These are phyloP conservation scores for Esteya vermicola DNA, from an alignment of 2,329 filamentous ascomycete species.

Conservation along the genomic window DNA sequence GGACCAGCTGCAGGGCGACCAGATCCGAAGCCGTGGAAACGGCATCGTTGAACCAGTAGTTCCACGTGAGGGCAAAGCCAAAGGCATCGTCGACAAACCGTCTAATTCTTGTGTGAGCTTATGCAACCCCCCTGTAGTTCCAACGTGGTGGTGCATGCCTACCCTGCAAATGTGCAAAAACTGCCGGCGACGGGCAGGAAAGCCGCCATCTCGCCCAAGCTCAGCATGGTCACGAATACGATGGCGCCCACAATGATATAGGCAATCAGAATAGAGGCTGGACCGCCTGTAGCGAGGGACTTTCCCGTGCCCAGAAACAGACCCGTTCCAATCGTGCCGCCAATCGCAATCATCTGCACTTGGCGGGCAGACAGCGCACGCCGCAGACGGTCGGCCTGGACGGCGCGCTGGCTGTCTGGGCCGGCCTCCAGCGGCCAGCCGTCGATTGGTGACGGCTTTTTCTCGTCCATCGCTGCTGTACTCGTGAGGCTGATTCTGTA, in stretches of 20 bases:
- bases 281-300: conserved; percentile 47
- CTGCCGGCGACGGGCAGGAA: conserved; percentile 67
- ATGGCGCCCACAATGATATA: conserved; percentile 60
- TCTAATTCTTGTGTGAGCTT: too few relatives aligned
- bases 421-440: conserved; percentile 18
- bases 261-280: conserved; percentile 51
- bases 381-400: conserved; percentile 27
- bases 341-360: conserved; percentile 54
- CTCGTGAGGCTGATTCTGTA: too few relatives aligned
- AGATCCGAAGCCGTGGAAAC: conserved; percentile 45
- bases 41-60: conserved; percentile 67
- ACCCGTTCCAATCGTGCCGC: conserved; percentile 45
- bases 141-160: conserved; percentile 9
- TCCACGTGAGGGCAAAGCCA: conserved; percentile 72
- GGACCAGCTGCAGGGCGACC: conserved; percentile 49
- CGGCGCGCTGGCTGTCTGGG: neutral
- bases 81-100: conserved; percentile 61
- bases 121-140: too few relatives aligned
- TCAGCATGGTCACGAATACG: conserved; percentile 61
- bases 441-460: too few relatives aligned
- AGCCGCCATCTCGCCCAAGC: conserved; percentile 59
- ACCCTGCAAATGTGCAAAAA: conserved; percentile 53
- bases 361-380: conserved; percentile 46
- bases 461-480: too few relatives aligned
- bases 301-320: conserved; percentile 49